These are phyloP conservation scores for Penicillium longicatenatum DNA, from an alignment of 495 filamentous ascomycete genomes.

Conservation along the genomic window DNA sequence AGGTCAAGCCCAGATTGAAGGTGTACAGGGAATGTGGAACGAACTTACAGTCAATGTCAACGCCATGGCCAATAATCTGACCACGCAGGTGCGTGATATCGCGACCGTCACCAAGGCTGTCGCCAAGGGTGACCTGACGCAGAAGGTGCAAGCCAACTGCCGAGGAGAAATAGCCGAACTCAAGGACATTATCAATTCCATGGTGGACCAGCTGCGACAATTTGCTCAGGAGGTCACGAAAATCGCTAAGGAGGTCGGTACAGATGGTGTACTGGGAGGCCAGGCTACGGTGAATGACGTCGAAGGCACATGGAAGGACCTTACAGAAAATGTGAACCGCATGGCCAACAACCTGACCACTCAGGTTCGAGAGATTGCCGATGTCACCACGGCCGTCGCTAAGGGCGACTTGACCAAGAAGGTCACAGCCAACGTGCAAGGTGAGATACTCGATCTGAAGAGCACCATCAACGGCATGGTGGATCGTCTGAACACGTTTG, in stretches of 20 bases:
- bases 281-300: constrained; percentile 98
- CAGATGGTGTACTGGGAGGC: constrained; percentile 91
- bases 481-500: constrained; percentile 93
- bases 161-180: constrained; percentile 94
- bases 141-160: constrained; percentile 96
- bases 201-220: constrained; percentile 97
- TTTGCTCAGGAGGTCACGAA: constrained; percentile 98
- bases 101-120: constrained; percentile 98
- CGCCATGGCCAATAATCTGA: constrained; percentile 97
- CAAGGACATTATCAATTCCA: constrained; percentile 97
- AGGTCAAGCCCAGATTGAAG: constrained; percentile 94
- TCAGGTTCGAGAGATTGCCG: constrained; percentile 97
- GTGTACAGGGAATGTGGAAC: constrained; percentile 87
- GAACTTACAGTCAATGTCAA: constrained; percentile 98
- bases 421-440: constrained; percentile 92
- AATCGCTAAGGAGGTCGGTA: constrained; percentile 96
- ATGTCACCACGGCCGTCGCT: constrained; percentile 96
- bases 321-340: constrained; percentile 97
- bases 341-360: constrained; percentile 99
- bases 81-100: constrained; percentile 97
- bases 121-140: constrained; percentile 92
- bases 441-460: constrained; percentile 94
- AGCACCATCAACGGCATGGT: constrained; percentile 99
- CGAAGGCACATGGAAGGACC: constrained; percentile 94
- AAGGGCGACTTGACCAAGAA: constrained; percentile 93